These are phyloP conservation scores for Eurotiales sp. DNA, from an alignment of 2,329 filamentous ascomycete species.

Conservation along the genomic window DNA sequence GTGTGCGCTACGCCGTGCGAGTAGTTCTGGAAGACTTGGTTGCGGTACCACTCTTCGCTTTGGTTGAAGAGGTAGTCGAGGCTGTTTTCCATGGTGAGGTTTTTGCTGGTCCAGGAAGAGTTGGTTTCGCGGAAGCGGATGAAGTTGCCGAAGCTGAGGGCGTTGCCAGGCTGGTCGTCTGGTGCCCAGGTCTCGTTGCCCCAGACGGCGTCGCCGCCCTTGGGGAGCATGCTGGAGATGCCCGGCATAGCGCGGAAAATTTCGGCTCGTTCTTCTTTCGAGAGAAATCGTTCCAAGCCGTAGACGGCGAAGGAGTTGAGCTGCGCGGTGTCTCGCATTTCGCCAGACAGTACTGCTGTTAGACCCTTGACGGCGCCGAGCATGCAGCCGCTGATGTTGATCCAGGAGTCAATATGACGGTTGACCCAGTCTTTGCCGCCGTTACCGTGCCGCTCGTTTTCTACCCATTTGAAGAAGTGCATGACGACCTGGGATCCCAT, in stretches of 20 bases:
- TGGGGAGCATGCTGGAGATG: constrained; percentile 92
- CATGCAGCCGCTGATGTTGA: constrained; percentile 98
- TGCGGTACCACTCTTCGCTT: constrained; percentile 79
- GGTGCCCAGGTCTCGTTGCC: constrained; percentile 83
- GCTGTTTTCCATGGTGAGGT: constrained; percentile 76
- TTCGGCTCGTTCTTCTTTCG: constrained; percentile 82
- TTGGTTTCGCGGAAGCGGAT: constrained; percentile 72
- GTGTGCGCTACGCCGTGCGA: constrained; percentile 86
- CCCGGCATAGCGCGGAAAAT: constrained; percentile 97
- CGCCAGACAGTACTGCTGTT: constrained; percentile 80
- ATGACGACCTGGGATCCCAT: constrained; percentile 97
- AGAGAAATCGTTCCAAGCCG: constrained; percentile 91
- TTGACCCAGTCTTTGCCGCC: constrained; percentile 90
- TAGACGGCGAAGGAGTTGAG: constrained; percentile 96
- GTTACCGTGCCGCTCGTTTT: constrained; percentile 69
- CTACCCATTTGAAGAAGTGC: constrained; percentile 76
- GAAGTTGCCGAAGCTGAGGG: constrained; percentile 77
- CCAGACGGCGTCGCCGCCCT: constrained; percentile 93
- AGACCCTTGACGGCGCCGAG: constrained; percentile 88
- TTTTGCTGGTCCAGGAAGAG: constrained; percentile 61
- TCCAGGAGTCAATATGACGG: constrained; percentile 84
- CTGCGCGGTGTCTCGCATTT: constrained; percentile 98
- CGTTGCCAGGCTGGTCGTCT: constrained; percentile 65
- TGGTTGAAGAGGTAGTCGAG: constrained; percentile 73
- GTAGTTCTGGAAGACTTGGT: constrained; percentile 70